Evolutionary conservation across 1,139 yeast species (phyloP).

Genomic region (Debaryomyces sp.): DNA sequence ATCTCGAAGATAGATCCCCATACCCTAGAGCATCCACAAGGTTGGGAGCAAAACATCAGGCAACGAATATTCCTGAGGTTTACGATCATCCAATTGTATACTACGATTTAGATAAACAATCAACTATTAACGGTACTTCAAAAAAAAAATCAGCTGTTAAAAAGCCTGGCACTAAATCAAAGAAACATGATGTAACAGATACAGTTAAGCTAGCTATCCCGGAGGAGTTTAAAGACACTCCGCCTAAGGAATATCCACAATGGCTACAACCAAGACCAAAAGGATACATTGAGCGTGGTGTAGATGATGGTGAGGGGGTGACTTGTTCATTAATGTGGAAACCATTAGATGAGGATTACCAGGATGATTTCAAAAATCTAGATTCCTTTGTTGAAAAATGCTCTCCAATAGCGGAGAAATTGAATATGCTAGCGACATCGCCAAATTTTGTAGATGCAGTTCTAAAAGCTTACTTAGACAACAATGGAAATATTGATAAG

Average conservation of each 20-base stretch:
- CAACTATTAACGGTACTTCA: conserved; percentile 20
- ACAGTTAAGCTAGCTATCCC: conserved; percentile 47
- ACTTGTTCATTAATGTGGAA: conserved; percentile 76
- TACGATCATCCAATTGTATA: conserved; percentile 68
- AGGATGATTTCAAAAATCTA: conserved; percentile 37
- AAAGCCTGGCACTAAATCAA: conserved; percentile 14
- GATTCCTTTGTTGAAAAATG: conserved; percentile 61
- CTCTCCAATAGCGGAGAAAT: conserved; percentile 54
- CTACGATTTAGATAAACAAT: conserved; percentile 48
- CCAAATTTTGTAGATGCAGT: conserved; percentile 85
- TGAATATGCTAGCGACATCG: conserved; percentile 50
- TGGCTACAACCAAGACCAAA: conserved; percentile 82
- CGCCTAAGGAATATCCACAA: conserved; percentile 57
- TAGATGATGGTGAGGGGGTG: conserved; percentile 53
- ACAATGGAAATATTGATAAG: conserved; percentile 48
- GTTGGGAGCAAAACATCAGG: conserved; percentile 76
- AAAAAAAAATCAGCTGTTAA: conserved; percentile 18
- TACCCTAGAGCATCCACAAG: conserved; percentile 83
- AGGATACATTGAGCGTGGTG: conserved; percentile 88
- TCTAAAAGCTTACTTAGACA: conserved; percentile 54
- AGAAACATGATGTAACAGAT: conserved; percentile 21
- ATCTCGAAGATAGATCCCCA: conserved; percentile 72
- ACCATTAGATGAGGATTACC: conserved; percentile 37
- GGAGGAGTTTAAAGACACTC: conserved; percentile 39
- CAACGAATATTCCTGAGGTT: conserved; percentile 67